Conservation (phyloP, 2,329 filamentous ascomycete genomes). For the Zymoseptoria ardabiliae region DNA sequence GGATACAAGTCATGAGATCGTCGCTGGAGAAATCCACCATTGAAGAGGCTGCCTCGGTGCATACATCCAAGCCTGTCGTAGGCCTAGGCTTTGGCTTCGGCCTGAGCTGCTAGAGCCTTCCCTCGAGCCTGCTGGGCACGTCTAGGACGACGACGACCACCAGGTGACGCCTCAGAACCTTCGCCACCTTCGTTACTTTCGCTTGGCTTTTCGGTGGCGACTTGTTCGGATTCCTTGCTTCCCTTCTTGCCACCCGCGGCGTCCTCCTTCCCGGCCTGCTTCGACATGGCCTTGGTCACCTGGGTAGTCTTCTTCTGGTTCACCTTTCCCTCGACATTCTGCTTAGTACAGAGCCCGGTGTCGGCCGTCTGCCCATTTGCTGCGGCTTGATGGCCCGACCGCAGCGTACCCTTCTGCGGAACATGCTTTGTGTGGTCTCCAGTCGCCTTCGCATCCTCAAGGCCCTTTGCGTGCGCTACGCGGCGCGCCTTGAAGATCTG, state of each 20-base stretch:
- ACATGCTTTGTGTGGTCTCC: background rate
- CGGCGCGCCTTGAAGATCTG: background rate
- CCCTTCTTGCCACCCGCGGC: background rate
- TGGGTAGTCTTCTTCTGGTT: too few relatives aligned
- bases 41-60: background rate
- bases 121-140: constrained; percentile 6
- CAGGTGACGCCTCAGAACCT: background rate
- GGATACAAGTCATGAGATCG: background rate
- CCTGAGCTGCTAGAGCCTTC: background rate
- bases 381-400: background rate
- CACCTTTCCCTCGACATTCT: too few relatives aligned
- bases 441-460: background rate
- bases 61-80: background rate
- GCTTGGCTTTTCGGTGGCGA: background rate
- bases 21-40: background rate
- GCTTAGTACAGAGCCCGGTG: too few relatives aligned
- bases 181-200: background rate
- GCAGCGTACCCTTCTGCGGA: background rate
- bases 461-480: background rate
- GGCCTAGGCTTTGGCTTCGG: background rate
- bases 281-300: too few relatives aligned
- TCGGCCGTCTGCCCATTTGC: too few relatives aligned
- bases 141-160: constrained; percentile 5
- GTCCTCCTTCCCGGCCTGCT: too few relatives aligned
- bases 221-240: background rate